phyloP scores from a whole-genome alignment of 441 rosid genomes.

The Gossypium schwendimanii region DNA sequence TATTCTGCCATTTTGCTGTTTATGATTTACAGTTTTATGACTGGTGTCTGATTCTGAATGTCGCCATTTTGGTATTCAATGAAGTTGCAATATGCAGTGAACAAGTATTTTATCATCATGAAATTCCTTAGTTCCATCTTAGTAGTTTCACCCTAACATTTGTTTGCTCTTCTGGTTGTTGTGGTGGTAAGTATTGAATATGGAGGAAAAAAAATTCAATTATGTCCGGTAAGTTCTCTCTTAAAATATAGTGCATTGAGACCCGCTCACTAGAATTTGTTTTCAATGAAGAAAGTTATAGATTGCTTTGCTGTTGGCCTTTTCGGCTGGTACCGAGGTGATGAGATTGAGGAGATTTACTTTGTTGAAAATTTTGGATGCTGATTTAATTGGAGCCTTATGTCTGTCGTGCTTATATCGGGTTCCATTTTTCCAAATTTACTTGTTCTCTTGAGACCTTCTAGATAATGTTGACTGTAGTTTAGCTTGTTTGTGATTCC shows the following conservation, averaged over 20 bases:
- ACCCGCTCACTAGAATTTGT: neutral
- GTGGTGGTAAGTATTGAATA: neutral
- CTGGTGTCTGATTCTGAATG: neutral
- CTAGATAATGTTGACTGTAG: neutral
- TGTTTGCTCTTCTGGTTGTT: constrained; percentile 1
- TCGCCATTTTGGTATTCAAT: neutral
- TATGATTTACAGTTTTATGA: neutral
- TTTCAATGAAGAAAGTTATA: neutral
- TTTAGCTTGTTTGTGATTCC: neutral
- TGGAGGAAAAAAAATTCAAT: neutral
- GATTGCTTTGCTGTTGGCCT: neutral
- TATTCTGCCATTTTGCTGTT: neutral
- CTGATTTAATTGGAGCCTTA: neutral
- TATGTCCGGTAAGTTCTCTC: neutral
- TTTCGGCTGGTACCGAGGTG: neutral
- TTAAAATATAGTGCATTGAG: neutral
- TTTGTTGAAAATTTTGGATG: neutral
- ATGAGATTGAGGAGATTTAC: neutral
- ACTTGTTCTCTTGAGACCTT: neutral
- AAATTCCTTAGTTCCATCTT: neutral
- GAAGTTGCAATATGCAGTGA: neutral
- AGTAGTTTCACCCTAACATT: neutral
- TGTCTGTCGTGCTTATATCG: neutral
- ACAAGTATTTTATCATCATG: neutral
- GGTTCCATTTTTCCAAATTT: neutral